Conservation (phyloP, 1,284 basidiomycete genomes). For the Cryptococcus sp. region DNA sequence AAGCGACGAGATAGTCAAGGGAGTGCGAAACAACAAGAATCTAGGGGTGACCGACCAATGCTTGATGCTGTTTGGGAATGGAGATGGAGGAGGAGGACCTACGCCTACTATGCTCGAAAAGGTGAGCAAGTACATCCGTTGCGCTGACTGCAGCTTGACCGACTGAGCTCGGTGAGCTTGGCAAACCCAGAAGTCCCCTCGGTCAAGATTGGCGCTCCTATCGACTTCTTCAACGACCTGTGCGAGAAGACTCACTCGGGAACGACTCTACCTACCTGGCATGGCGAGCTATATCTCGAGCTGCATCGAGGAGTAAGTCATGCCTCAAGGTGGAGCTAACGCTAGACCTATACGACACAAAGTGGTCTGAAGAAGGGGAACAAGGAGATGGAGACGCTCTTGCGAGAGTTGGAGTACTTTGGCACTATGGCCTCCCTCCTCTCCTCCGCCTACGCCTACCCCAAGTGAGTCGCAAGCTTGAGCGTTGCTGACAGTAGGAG, state of each 20-base stretch:
- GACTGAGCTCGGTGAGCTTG: conserved; percentile 10
- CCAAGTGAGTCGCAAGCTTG: conserved; percentile 19
- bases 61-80: conserved; percentile 83
- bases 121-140: conserved; percentile 70
- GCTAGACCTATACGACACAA: conserved; percentile 69
- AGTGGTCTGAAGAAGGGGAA: conserved; percentile 92
- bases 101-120: conserved; percentile 74
- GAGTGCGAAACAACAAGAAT: conserved; percentile 75
- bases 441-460: conserved; percentile 54
- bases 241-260: conserved; percentile 62
- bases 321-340: conserved; percentile 2
- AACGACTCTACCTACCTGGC: conserved; percentile 75
- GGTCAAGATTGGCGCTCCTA: conserved; percentile 65
- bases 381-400: conserved; percentile 77
- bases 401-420: conserved; percentile 74
- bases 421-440: conserved; percentile 73
- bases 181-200: conserved; percentile 53
- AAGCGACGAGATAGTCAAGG: conserved; percentile 68
- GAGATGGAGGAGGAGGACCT: conserved; percentile 61
- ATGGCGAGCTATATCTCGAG: conserved; percentile 84
- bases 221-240: conserved; percentile 73
- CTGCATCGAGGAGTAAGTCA: conserved; percentile 50
- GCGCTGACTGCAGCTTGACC: conserved; percentile 10
- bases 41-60: conserved; percentile 63
- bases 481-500: conserved; percentile 16